Base-by-base conservation (phyloP, 2,329 filamentous ascomycete genomes). In the Colletotrichum noveboracense region DNA sequence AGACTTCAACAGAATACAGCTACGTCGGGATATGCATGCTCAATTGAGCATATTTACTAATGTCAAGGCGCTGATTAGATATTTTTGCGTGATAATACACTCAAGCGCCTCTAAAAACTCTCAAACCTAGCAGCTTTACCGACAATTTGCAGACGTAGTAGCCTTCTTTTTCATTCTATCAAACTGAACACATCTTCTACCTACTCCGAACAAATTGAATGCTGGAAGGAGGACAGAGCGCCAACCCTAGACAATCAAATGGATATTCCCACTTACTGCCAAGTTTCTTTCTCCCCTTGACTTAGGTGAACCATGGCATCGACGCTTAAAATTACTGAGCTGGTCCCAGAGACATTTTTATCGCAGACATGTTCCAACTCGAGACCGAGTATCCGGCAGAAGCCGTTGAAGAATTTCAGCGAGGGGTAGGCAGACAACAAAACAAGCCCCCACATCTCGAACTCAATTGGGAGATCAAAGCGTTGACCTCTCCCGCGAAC, bases 401-500 rank as follows among this genome's bases (percentile, higher is more conserved):
- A 58, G 55, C 26, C 26, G 55, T 58, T 58, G 55, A 28, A 58
- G 55, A 58, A 58, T 58, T 58, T 58, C 55, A 58, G 55, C 55
- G 55, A 58, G 26, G 55, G 55, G 21, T 6, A 52, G 43, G 0
- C 14, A 58, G 26, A 58, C 55, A 58, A 58, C 55, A 58, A 58
- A 58, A 26, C 55, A 18, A 58, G 21, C 24, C 43, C 55, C 55
- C 55, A 58, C 55, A 10, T 58, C 7, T 24, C 7, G 26, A 58
- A 26, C 55, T 58, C 55, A 58, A 26, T 58, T 58, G 55, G 55
- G 21, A 28, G 13, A 28, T 58, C 55, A 28, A 28, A 58, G 55
- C 55, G 55, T 18, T 58, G 55, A 58, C 28, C 55, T 58, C 55
- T 58, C 24, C 55, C 55, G 55, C 24, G 24, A 58, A 58, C 55